These are phyloP conservation scores for Scolecobasidium constrictum DNA, from an alignment of 2,329 filamentous ascomycete genomes.

Conservation along the genomic window DNA sequence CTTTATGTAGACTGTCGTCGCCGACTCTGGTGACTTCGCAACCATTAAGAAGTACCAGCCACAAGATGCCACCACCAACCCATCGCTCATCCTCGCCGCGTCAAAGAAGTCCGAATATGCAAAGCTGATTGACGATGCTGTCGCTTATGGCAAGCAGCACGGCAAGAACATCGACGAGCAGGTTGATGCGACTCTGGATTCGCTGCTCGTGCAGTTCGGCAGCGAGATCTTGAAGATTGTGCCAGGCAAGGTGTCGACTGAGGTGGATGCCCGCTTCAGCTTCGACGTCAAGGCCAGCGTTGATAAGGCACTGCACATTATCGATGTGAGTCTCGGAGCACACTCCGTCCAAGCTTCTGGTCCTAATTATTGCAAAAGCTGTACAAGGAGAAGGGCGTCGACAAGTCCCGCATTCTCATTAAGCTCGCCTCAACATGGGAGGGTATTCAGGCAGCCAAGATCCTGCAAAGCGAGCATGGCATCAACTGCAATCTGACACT, in stretches of 20 bases:
- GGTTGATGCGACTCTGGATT: constrained; percentile 84
- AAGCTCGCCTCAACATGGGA: constrained; percentile 99
- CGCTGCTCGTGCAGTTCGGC: constrained; percentile 94
- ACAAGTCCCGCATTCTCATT: constrained; percentile 92
- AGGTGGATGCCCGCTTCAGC: constrained; percentile 92
- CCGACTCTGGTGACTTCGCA: constrained; percentile 76
- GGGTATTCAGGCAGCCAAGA: constrained; percentile 97
- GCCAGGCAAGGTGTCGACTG: constrained; percentile 96
- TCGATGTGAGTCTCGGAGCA: constrained; percentile 55
- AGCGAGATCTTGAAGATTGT: constrained; percentile 95
- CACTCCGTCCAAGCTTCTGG: background rate
- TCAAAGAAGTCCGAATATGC: constrained; percentile 98
- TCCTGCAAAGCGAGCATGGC: constrained; percentile 88
- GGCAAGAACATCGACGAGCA: constrained; percentile 60
- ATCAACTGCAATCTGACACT: constrained; percentile 99
- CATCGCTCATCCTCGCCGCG: constrained; percentile 92
- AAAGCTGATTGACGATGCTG: constrained; percentile 75
- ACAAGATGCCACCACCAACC: constrained; percentile 99
- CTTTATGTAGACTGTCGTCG: constrained; percentile 92
- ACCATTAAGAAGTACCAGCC: constrained; percentile 99
- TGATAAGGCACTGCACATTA: constrained; percentile 93
- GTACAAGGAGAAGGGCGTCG: constrained; percentile 84
- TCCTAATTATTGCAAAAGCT: too few relatives aligned
- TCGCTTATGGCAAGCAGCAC: constrained; percentile 73
- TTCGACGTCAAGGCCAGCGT: constrained; percentile 90